These are phyloP conservation scores for Ajuga reptans DNA, from an alignment of 305 asterid genomes.

Conservation along the genomic window DNA sequence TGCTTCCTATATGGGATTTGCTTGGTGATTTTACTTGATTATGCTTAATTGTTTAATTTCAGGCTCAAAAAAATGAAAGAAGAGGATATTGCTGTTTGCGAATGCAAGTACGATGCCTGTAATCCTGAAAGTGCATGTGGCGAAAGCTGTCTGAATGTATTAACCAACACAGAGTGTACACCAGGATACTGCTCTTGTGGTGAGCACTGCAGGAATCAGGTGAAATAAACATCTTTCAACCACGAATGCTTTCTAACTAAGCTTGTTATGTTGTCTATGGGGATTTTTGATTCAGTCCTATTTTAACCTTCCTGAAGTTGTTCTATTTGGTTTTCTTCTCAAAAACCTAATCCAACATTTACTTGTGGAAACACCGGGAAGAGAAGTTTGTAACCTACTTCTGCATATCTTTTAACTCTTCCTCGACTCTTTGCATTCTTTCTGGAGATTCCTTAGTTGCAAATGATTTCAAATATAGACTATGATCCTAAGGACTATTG, in stretches of 20 bases:
- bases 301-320: background rate
- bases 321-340: slow-evolving; percentile 7
- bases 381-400: background rate
- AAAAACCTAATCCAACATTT: background rate
- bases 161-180: slow-evolving; percentile 90
- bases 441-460: background rate
- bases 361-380: background rate
- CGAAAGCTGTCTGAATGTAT: slow-evolving; percentile 74
- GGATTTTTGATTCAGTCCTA: background rate
- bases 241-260: background rate
- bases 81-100: slow-evolving; percentile 79
- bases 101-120: slow-evolving; percentile 53
- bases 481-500: background rate
- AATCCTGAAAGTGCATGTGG: slow-evolving; percentile 85
- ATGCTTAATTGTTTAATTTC: slow-evolving; percentile 14
- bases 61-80: slow-evolving; percentile 62
- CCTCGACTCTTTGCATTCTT: background rate
- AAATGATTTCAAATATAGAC: background rate
- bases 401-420: background rate
- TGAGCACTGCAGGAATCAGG: slow-evolving; percentile 79
- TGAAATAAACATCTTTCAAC: slow-evolving; percentile 18
- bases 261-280: background rate
- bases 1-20: slow-evolving; percentile 1
- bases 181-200: slow-evolving; percentile 73
- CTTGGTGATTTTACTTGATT: background rate